Evolutionary conservation across 192 early-diverging fungal species (phyloP), one percentile per base, ranked within the genome.

Genomic region (Thoreauomyces humboldtii): DNA sequence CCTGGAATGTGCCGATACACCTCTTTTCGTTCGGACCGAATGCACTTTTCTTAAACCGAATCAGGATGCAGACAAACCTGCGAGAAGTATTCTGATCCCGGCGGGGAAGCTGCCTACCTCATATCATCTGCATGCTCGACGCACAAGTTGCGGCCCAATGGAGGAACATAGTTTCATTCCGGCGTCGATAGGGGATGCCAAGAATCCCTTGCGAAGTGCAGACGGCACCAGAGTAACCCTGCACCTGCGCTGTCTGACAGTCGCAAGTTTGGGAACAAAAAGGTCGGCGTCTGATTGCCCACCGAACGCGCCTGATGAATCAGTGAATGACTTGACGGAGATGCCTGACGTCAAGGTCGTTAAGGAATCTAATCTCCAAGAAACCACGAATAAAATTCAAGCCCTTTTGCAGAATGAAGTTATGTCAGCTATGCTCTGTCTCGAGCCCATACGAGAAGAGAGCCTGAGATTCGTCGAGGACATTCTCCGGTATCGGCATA

Each of bases 401-500:
- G 77, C 73, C 75, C 53, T 89, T 0, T 74, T 89, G n/a, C 85
- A 86, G 36, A 86, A 92, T 48, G 89, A 92, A 70, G 78, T 92
- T 21, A 85, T 92, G 78, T 83, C 88, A 66, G 75, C 80, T 0
- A 63, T 92, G 22, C 68, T 92, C 28, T 71, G 79, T 21, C 70
- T 86, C n/a, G 59, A 74, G 5, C 83, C 85, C 7, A 70, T 87
- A 4, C 77, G 81, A 0, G 64, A 75, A 19, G 29, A 67, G 7
- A 65, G 61, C 21, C 27, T 75, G 12, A 25, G 52, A 7, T 61
- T 62, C 9, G 61, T 76, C 4, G 65, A 74, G 43, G 42, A 37
- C 21, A 73, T 67, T 37, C 45, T 76, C 17, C 50, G 67, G 15
- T 27, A 61, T 9, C 36, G 73, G 37, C 73, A 74, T 60, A 24